Base-by-base conservation (phyloP, 2,329 filamentous ascomycete genomes). In the Sporothrix brunneoviolacea region DNA sequence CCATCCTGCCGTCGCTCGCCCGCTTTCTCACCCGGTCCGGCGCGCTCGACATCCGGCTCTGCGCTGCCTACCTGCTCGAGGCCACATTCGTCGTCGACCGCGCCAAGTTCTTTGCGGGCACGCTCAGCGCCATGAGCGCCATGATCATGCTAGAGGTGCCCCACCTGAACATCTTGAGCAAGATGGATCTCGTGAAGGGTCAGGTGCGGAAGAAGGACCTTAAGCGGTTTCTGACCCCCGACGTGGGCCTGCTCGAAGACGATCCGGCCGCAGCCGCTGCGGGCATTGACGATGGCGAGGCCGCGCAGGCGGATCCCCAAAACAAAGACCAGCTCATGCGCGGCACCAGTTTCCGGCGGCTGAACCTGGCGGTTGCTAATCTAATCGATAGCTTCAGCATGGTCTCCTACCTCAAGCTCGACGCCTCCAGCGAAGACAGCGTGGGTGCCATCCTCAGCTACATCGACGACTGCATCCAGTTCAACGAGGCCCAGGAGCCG, bases 101-200 rank as follows among this genome's bases (percentile, higher is more conserved):
- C 54, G 88, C 93, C 62, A 98, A 97, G 71, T 98, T 95, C 76
- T 97, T 98, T 68, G 85, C 93, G 0, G 93, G 93, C 12, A 95
- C 93, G 0, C 74, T 98, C 54, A 93, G 87, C 64, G 93, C 93
- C 57, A 97, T 98, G 93, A 94, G 88, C 62, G 91, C 93, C 57
- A 98, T 98, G 93, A 82, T 98, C 62, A 93, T 97, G 89, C 80
- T 98, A 56, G 93, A 97, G 70, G 82, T 97, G 57, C 93, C 93
- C 4, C 93, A 98, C 65, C 82, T 98, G 64, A 98, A 98, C 65
- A 86, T 98, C 54, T 73, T 98, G 50, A 94, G 86, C 64, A 98
- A 98, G 72, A 97, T 97, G 91, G 93, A 98, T 65, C 79, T 97
- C 54, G 83, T 97, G 58, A 93, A 93, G 65, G 89, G 88, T 35